A percentile compares a stretch with the other conserved stretches of the same genome.
Evolutionary conservation across 2,329 filamentous ascomycete species (phyloP).

Genomic region (Colletotrichum musicola): DNA sequence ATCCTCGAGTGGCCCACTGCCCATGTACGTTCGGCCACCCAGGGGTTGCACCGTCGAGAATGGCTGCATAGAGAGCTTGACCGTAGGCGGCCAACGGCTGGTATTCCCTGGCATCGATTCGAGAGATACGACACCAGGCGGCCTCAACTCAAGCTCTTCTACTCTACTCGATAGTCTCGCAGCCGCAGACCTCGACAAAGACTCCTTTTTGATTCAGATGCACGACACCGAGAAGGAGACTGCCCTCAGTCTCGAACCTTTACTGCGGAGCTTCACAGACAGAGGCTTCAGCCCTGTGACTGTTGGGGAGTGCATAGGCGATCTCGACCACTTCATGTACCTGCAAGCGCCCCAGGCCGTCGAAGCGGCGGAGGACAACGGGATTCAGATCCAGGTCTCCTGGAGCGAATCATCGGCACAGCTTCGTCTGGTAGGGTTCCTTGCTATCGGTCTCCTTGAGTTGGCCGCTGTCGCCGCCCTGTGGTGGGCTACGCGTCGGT

Average conservation of each 20-base stretch:
- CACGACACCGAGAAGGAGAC: background rate
- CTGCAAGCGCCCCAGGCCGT: background rate
- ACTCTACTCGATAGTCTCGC: background rate
- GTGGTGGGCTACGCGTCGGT: slow-evolving; percentile 7
- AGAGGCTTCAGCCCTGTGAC: slow-evolving; percentile 12
- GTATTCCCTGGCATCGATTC: background rate
- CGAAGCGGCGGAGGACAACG: no score
- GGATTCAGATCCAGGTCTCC: background rate
- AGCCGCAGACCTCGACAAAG: background rate
- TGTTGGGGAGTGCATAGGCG: slow-evolving; percentile 13
- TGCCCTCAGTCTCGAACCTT: background rate
- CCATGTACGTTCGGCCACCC: background rate
- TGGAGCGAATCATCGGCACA: background rate
- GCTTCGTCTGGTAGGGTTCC: background rate
- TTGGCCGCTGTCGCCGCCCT: slow-evolving; percentile 4
- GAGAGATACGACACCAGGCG: background rate
- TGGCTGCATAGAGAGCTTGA: slow-evolving; percentile 18
- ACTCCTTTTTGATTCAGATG: background rate
- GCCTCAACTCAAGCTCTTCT: background rate
- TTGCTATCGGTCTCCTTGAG: background rate
- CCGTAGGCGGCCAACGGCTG: slow-evolving; percentile 1
- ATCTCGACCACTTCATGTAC: slow-evolving; percentile 9
- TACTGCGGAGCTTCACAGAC: background rate
- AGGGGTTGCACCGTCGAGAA: slow-evolving; percentile 9
- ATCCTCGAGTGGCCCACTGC: background rate